Percentiles rank a stretch among this genome's conserved stretches.
phyloP scores from a whole-genome alignment of 768 basidiomycete species.

The Pleurotus platypus region DNA sequence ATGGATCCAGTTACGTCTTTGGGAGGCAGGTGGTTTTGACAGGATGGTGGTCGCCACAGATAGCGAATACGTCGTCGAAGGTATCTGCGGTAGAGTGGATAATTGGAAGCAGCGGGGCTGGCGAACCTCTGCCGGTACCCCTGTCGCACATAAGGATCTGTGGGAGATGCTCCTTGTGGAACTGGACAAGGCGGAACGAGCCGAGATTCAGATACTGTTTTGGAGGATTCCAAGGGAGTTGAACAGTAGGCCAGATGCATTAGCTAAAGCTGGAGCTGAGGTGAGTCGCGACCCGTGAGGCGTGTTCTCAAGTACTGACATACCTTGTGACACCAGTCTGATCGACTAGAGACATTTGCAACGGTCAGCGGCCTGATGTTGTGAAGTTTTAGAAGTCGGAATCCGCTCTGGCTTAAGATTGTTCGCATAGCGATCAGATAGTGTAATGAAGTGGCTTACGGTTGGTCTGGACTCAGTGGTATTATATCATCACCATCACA shows the following conservation, averaged over 20 bases:
- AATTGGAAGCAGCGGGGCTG: slow-evolving; percentile 22
- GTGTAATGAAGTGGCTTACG: no score
- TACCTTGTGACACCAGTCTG: no score
- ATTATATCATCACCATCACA: not conserved
- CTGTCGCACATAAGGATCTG: slow-evolving; percentile 20
- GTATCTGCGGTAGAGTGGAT: slow-evolving; percentile 17
- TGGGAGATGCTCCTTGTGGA: slow-evolving; percentile 18
- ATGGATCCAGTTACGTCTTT: slow-evolving; percentile 18
- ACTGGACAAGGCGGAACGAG: slow-evolving; percentile 13
- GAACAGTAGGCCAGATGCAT: slow-evolving; percentile 16
- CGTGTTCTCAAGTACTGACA: no score
- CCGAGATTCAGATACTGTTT: slow-evolving; percentile 17
- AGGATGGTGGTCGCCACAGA: slow-evolving; percentile 28
- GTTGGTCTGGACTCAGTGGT: no score
- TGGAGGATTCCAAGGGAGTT: slow-evolving; percentile 17
- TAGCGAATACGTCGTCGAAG: slow-evolving; percentile 25
- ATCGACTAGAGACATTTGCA: no score
- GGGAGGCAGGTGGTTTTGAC: slow-evolving; percentile 24
- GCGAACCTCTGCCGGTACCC: slow-evolving; percentile 13
- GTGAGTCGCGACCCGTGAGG: not conserved
- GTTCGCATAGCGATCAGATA: no score
- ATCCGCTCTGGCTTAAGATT: no score
- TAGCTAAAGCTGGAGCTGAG: slow-evolving; percentile 13
- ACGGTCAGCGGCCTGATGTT: no score
- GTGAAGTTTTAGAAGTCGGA: no score